Base-by-base conservation (phyloP, 2,329 filamentous ascomycete genomes). In the Penicillium palitans region DNA sequence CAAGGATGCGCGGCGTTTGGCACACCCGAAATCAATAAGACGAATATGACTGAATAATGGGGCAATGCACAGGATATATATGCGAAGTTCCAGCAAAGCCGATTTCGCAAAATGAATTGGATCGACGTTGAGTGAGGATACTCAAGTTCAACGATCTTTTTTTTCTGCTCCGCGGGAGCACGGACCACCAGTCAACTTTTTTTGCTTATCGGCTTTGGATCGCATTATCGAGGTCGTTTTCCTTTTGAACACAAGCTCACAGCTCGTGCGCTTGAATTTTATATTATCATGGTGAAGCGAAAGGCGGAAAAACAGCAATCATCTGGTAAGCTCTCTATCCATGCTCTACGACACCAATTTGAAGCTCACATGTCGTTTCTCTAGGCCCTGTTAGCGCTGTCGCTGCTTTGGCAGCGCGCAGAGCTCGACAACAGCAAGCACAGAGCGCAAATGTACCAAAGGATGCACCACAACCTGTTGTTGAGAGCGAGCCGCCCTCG, bases 381-480 rank as follows among this genome's bases (percentile, higher is more conserved):
- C 27, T 63, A 73, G 72, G 65, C 55, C 72, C 72, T n/a, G 65
- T 78, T 59, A 78, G 76, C 60, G 76, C 76, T 45, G 63, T 78
- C 61, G 76, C 76, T 35, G 76, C 76, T 53, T 64, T 78, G 59
- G 76, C 76, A 29, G 76, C 76, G 59, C 76, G 76, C 65, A 76
- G 70, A 72, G 74, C 74, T 65, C 70, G 73, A 52, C 72, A 74
- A 60, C 71, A 75, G 58, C 69, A 71, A 52, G 62, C 66, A 47
- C 71, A 70, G 54, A 61, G 47, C 42, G 61, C 59, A 29, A 48
- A 59, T n/a, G 41, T 62, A 24, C 48, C 63, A 31, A 67, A 68
- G 48, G 59, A 64, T 49, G 52, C 66, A 15, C 50, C 58, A 6
- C 57, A 66, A 29, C 48, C 57, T 35, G 62, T 71, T 35, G 42